Percentiles rank a stretch among this genome's conserved stretches.
Evolutionary conservation across 768 basidiomycete genomes (phyloP).

Genomic region (Porphyrellus cyaneotinctus): DNA sequence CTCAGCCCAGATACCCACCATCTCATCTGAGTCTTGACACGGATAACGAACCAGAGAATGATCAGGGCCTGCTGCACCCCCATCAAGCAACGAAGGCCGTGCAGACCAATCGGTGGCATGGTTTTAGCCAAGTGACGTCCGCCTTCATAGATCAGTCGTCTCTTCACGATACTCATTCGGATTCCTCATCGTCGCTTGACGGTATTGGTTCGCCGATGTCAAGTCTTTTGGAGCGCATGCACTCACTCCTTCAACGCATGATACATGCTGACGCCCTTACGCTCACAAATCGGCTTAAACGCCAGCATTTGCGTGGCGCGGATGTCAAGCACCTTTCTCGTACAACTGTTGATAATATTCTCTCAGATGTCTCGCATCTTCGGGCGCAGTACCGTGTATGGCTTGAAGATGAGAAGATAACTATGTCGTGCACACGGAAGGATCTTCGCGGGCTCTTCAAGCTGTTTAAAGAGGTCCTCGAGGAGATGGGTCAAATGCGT

Average conservation of each 20-base stretch:
- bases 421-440: slow-evolving; percentile 61
- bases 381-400: slow-evolving; percentile 68
- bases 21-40: slow-evolving; percentile 39
- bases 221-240: slow-evolving; percentile 58
- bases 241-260: slow-evolving; percentile 59
- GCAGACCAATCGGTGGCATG: slow-evolving; percentile 55
- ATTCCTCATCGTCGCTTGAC: slow-evolving; percentile 68
- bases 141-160: slow-evolving; percentile 37
- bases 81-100: slow-evolving; percentile 59
- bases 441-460: slow-evolving; percentile 83
- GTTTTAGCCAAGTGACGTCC: slow-evolving; percentile 34
- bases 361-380: slow-evolving; percentile 66
- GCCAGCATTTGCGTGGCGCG: slow-evolving; percentile 81
- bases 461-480: slow-evolving; percentile 78
- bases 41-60: slow-evolving; percentile 40
- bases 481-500: slow-evolving; percentile 78
- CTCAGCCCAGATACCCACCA: slow-evolving; percentile 22
- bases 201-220: slow-evolving; percentile 48
- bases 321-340: slow-evolving; percentile 86
- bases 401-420: slow-evolving; percentile 69
- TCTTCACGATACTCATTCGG: slow-evolving; percentile 60
- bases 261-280: slow-evolving; percentile 80
- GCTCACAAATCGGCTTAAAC: slow-evolving; percentile 83
- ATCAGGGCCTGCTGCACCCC: slow-evolving; percentile 24
- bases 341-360: slow-evolving; percentile 69